phyloP scores from a whole-genome alignment of 2,329 filamentous ascomycete species.

The Talaromyces sp. region DNA sequence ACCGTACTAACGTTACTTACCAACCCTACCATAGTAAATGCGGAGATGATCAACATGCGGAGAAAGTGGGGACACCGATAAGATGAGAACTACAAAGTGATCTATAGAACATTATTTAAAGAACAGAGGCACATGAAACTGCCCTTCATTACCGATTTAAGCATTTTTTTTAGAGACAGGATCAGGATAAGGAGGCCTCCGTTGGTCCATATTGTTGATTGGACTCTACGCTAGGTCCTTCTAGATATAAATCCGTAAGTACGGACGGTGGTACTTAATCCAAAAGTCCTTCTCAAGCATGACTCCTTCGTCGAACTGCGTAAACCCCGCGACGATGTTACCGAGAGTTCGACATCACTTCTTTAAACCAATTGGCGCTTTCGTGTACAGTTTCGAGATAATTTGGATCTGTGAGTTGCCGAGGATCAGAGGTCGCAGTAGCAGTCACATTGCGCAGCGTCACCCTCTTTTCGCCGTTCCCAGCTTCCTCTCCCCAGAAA shows the following conservation, averaged over 20 bases:
- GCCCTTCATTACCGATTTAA: too few species aligned
- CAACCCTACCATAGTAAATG: too few species aligned
- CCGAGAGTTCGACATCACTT: constrained; percentile 1
- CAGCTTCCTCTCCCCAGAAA: constrained; percentile 43
- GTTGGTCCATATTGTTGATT: too few species aligned
- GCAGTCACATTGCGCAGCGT: constrained; percentile 1
- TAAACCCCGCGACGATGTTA: background rate
- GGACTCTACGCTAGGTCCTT: too few species aligned
- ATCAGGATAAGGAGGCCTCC: too few species aligned
- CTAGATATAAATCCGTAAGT: background rate
- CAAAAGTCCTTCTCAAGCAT: background rate
- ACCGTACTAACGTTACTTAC: too few species aligned
- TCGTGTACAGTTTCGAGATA: constrained; percentile 14
- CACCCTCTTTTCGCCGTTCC: constrained; percentile 37
- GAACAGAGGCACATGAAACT: too few species aligned
- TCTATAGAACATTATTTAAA: too few species aligned
- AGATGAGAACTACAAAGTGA: background rate
- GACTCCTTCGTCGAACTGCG: background rate
- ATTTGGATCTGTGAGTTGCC: constrained; percentile 10
- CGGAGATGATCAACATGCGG: constrained; percentile 10
- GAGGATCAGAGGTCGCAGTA: background rate
- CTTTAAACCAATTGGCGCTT: constrained; percentile 14
- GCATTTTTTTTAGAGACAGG: too few species aligned
- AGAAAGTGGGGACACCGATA: constrained; percentile 14
- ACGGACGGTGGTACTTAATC: background rate